A percentile compares a stretch with the other conserved stretches of the same genome.
These are phyloP conservation scores for Boletus subcaerulescens DNA, from an alignment of 768 basidiomycete species.

Conservation along the genomic window DNA sequence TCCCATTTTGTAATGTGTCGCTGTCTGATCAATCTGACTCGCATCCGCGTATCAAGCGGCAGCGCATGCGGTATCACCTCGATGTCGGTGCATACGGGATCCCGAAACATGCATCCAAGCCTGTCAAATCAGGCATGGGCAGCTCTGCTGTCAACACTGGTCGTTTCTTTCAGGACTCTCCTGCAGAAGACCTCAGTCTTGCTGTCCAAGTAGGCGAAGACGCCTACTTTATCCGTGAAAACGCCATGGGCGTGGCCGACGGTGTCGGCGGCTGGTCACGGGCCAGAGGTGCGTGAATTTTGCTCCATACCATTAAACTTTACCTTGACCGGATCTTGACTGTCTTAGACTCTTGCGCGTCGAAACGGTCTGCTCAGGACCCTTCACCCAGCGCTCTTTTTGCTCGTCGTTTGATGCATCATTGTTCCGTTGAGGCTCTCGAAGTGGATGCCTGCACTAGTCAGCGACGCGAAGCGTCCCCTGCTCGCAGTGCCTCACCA, in stretches of 20 bases:
- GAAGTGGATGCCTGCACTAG: conserved; percentile 10
- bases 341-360: conserved; percentile 17
- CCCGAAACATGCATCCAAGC: conserved; percentile 50
- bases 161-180: conserved; percentile 29
- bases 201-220: conserved; percentile 89
- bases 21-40: conserved; percentile 26
- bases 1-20: conserved; percentile 27
- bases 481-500: conserved; percentile 45
- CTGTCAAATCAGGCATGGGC: conserved; percentile 30
- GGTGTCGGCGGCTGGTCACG: conserved; percentile 91
- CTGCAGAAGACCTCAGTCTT: conserved; percentile 39
- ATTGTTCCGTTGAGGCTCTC: conserved; percentile 58
- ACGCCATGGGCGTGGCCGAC: conserved; percentile 92
- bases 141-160: conserved; percentile 12
- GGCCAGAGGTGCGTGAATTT: conserved; percentile 35
- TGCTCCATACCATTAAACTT: conserved; percentile 3
- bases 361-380: conserved; percentile 35
- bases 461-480: conserved; percentile 29
- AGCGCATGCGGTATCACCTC: conserved; percentile 46
- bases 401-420: conserved; percentile 83
- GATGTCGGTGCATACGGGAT: conserved; percentile 86
- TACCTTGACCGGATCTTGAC: conserved; percentile 2
- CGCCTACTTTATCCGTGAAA: conserved; percentile 77
- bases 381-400: conserved; percentile 55
- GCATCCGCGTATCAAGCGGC: conserved; percentile 31